Evolutionary conservation across 139 green algal species (phyloP).

Genomic region (Chlamydomonas schloesseri): DNA sequence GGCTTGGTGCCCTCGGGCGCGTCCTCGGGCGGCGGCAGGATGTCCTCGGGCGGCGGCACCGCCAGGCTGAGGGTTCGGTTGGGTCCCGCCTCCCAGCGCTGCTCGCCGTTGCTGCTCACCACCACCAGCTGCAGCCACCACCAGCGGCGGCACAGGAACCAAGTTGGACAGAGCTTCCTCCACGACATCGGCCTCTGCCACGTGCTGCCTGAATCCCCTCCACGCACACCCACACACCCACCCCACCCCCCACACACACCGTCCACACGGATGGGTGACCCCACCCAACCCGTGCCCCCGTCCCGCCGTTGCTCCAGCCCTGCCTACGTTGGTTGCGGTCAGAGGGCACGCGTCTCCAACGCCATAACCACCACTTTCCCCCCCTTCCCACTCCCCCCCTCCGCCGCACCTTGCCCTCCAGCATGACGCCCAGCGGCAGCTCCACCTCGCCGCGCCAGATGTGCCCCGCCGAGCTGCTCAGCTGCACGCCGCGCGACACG

Average conservation of each 20-base stretch:
- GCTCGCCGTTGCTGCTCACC: slow-evolving; percentile 7
- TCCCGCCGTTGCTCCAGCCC: too few relatives aligned
- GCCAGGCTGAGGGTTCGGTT: slow-evolving; percentile 36
- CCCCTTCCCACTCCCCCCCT: background rate
- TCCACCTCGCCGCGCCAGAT: slow-evolving; percentile 44
- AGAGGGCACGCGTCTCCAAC: too few relatives aligned
- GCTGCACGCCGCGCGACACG: background rate
- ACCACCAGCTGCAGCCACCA: slow-evolving; percentile 42
- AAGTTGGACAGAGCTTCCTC: too few relatives aligned
- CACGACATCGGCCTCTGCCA: too few relatives aligned
- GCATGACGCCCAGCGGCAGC: slow-evolving; percentile 22
- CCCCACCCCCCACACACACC: too few relatives aligned
- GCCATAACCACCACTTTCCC: too few relatives aligned
- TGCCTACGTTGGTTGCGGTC: too few relatives aligned
- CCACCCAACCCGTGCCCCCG: too few relatives aligned
- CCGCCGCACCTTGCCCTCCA: slow-evolving; percentile 39
- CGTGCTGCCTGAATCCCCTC: too few relatives aligned
- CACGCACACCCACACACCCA: too few relatives aligned
- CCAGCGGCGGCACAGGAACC: slow-evolving; percentile 7
- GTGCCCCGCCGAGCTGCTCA: slow-evolving; percentile 41
- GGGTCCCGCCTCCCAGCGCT: slow-evolving; percentile 38
- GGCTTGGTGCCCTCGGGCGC: background rate
- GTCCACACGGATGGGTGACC: too few relatives aligned
- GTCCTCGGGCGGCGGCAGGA: background rate
- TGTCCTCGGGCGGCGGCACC: slow-evolving; percentile 17